Percentiles rank a stretch among this genome's conserved stretches.
Evolutionary conservation across 306 rosid species (phyloP).

Genomic region (Clitoria ternatea): DNA sequence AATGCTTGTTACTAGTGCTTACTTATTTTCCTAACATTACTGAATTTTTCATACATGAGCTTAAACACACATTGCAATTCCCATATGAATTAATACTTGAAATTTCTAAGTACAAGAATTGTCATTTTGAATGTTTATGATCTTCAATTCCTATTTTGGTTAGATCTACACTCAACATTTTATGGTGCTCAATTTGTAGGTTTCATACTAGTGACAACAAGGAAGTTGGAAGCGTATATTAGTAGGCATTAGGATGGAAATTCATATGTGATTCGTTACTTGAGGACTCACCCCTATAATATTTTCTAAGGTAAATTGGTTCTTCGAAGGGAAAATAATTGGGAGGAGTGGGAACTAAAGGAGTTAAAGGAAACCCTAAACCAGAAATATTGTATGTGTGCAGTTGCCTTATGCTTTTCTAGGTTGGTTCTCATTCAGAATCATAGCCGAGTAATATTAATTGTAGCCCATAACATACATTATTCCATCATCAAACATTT

Average conservation of each 20-base stretch:
- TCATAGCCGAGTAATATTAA: conserved; percentile 8
- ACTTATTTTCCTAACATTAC: too few species aligned
- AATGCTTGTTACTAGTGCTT: not conserved
- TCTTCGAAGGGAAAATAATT: conserved; percentile 1
- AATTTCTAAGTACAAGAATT: not conserved
- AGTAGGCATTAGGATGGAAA: conserved; percentile 52
- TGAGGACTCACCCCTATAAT: not conserved
- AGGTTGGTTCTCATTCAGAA: too few species aligned
- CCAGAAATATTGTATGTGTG: not conserved
- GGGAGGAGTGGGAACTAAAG: conserved; percentile 18
- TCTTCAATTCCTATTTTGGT: conserved; percentile 1
- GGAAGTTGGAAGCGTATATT: conserved; percentile 64
- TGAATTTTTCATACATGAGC: too few species aligned
- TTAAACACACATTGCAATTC: not conserved
- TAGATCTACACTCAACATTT: conserved; percentile 1
- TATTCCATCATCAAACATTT: not conserved
- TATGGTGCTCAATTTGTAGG: conserved; percentile 46
- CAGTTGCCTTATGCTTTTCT: conserved; percentile 14
- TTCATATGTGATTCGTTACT: conserved; percentile 21
- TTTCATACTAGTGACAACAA: conserved; percentile 80
- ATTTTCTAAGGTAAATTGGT: conserved; percentile 27
- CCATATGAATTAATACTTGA: conserved; percentile 9
- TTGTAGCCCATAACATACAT: not conserved
- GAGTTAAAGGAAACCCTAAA: not conserved
- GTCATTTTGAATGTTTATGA: not conserved